These are phyloP conservation scores for Penicillium lagena DNA, from an alignment of 495 filamentous ascomycete genomes.

Conservation along the genomic window DNA sequence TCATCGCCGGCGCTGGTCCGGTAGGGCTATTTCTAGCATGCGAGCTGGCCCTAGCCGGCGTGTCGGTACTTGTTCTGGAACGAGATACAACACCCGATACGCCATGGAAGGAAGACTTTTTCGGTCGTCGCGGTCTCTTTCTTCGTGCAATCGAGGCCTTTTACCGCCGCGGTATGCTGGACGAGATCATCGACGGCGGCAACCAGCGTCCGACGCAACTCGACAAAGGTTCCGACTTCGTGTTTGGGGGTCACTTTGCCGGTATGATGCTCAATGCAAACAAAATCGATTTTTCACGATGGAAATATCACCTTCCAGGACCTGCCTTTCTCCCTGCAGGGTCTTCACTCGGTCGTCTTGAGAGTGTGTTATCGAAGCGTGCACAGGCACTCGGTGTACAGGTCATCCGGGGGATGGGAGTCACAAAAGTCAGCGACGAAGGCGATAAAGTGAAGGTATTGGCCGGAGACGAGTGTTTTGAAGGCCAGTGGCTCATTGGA, in stretches of 20 bases:
- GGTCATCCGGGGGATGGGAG: slow-evolving; percentile 16
- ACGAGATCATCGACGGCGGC: slow-evolving; percentile 5
- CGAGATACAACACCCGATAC: slow-evolving; percentile 9
- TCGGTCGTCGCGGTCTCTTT: slow-evolving; percentile 21
- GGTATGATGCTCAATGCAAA: slow-evolving; percentile 18
- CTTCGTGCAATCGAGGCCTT: slow-evolving; percentile 19
- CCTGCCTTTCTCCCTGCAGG: slow-evolving; percentile 6
- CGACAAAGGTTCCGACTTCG: slow-evolving; percentile 4
- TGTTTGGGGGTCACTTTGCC: slow-evolving; percentile 24
- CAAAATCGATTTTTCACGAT: slow-evolving; percentile 15
- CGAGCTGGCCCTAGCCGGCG: slow-evolving; percentile 13
- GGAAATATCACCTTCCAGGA: slow-evolving; percentile 19
- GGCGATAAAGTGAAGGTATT: slow-evolving; percentile 2
- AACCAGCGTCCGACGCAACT: not conserved
- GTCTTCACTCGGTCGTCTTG: slow-evolving; percentile 7
- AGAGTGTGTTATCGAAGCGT: slow-evolving; percentile 11
- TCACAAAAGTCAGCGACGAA: not conserved
- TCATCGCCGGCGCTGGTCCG: slow-evolving; percentile 8
- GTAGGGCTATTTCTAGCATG: slow-evolving; percentile 13
- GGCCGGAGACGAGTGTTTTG: not conserved
- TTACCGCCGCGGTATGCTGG: slow-evolving; percentile 25
- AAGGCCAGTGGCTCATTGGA: slow-evolving; percentile 11
- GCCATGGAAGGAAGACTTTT: slow-evolving; percentile 9
- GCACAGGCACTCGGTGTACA: slow-evolving; percentile 18
- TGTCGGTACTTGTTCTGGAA: slow-evolving; percentile 22